Conservation (phyloP, 2,329 filamentous ascomycete genomes). For the Rhynchosporium agropyri region DNA sequence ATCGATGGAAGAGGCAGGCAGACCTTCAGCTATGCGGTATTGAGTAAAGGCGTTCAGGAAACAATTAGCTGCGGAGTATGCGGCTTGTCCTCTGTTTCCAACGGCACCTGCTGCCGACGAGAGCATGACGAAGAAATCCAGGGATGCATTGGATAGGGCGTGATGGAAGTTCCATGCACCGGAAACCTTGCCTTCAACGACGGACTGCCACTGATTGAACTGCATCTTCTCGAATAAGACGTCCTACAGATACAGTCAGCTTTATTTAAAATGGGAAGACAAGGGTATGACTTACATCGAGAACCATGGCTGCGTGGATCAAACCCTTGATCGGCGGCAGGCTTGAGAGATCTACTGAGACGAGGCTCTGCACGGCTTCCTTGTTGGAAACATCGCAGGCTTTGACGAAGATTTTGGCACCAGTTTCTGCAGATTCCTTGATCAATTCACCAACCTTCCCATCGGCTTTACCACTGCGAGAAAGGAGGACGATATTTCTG, state of each 20-base stretch:
- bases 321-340: slow-evolving; percentile 34
- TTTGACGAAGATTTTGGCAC: slow-evolving; percentile 28
- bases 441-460: slow-evolving; percentile 26
- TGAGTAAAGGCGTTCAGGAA: slow-evolving; percentile 39
- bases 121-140: slow-evolving; percentile 43
- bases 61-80: slow-evolving; percentile 41
- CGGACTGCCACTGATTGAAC: slow-evolving; percentile 43
- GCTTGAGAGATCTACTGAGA: slow-evolving; percentile 18
- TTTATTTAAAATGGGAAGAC: not conserved
- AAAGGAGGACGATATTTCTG: slow-evolving; percentile 36
- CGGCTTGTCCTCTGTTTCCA: slow-evolving; percentile 40
- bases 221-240: slow-evolving; percentile 37
- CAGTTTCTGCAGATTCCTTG: slow-evolving; percentile 15
- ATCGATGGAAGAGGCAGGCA: slow-evolving; percentile 33
- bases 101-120: slow-evolving; percentile 32
- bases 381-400: slow-evolving; percentile 30
- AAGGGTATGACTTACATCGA: slow-evolving; percentile 26
- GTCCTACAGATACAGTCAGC: slow-evolving; percentile 22
- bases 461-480: slow-evolving; percentile 25
- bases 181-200: slow-evolving; percentile 43
- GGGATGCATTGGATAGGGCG: slow-evolving; percentile 17
- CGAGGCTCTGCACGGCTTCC: slow-evolving; percentile 26
- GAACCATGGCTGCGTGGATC: slow-evolving; percentile 39
- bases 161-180: slow-evolving; percentile 38
- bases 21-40: slow-evolving; percentile 29